A percentile compares a stretch with the other conserved stretches of the same genome.
Conservation (phyloP, 2,329 filamentous ascomycete species). For the Trichophyton equinum region DNA sequence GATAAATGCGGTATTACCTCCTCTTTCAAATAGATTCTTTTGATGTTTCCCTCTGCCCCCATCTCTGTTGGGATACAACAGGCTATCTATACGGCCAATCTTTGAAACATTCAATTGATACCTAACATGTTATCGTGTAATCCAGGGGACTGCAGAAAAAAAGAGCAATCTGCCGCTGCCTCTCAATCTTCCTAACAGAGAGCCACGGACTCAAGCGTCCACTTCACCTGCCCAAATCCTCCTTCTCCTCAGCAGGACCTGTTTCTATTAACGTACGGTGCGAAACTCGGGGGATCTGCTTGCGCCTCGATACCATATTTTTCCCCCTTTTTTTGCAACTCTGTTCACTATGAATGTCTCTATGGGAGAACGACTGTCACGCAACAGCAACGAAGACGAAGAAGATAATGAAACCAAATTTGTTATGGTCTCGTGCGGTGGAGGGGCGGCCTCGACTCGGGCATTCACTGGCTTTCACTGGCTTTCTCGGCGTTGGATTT, state of each 20-base stretch:
- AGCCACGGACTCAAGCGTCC: background rate
- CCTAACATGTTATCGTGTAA: background rate
- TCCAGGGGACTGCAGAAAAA: background rate
- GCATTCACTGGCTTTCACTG: background rate
- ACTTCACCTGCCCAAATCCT: background rate
- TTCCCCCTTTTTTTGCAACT: background rate
- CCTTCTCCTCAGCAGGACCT: background rate
- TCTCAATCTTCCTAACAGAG: background rate
- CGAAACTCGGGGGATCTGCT: background rate
- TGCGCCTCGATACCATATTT: background rate
- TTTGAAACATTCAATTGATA: background rate
- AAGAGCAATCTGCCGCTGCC: background rate
- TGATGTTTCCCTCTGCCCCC: background rate
- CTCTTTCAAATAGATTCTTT: background rate
- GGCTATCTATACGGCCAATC: background rate
- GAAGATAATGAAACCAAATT: background rate
- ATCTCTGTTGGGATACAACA: background rate
- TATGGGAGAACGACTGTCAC: background rate
- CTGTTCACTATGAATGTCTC: background rate
- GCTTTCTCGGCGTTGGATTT: constrained; percentile 3
- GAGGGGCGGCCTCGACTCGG: background rate
- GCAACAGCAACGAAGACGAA: background rate
- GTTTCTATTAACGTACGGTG: background rate
- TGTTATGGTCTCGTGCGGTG: background rate
- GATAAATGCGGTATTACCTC: constrained; percentile 16